These are phyloP conservation scores for Pichia cephalocereana DNA, from an alignment of 805 yeast species.

Conservation along the genomic window DNA sequence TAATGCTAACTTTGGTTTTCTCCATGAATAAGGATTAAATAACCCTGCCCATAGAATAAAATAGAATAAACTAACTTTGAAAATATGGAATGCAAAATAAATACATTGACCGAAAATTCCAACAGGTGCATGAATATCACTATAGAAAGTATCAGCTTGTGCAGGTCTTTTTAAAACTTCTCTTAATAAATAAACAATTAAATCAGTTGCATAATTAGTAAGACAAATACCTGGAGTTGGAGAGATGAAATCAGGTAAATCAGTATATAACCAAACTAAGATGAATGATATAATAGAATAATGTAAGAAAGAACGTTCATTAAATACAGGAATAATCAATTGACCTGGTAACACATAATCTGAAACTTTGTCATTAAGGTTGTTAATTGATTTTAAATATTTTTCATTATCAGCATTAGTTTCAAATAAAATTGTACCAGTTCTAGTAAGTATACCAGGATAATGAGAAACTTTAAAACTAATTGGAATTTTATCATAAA, in stretches of 20 bases:
- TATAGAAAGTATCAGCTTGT: constrained; percentile 37
- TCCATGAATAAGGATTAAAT: constrained; percentile 62
- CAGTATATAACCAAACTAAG: constrained; percentile 79
- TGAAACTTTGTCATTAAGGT: constrained; percentile 39
- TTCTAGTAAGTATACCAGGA: constrained; percentile 78
- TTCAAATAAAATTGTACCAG: constrained; percentile 70
- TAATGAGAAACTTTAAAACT: constrained; percentile 53
- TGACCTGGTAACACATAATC: constrained; percentile 85
- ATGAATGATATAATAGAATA: constrained; percentile 33
- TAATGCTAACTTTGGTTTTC: constrained; percentile 27
- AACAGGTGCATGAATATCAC: constrained; percentile 37
- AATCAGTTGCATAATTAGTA: constrained; percentile 46
- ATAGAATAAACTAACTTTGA: constrained; percentile 52
- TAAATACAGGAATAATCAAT: constrained; percentile 70
- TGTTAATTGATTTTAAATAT: constrained; percentile 37
- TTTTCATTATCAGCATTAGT: constrained; percentile 43
- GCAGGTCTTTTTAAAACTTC: constrained; percentile 29
- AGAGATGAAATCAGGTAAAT: constrained; percentile 77
- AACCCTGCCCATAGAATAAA: constrained; percentile 57
- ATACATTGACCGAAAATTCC: constrained; percentile 45
- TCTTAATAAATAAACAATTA: constrained; percentile 20
- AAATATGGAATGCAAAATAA: constrained; percentile 63
- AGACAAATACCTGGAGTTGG: constrained; percentile 91
- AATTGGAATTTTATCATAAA: constrained; percentile 54
- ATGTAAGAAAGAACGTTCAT: constrained; percentile 33